Evolutionary conservation across 2,329 filamentous ascomycete species (phyloP).

Genomic region (Trichothecium roseum): DNA sequence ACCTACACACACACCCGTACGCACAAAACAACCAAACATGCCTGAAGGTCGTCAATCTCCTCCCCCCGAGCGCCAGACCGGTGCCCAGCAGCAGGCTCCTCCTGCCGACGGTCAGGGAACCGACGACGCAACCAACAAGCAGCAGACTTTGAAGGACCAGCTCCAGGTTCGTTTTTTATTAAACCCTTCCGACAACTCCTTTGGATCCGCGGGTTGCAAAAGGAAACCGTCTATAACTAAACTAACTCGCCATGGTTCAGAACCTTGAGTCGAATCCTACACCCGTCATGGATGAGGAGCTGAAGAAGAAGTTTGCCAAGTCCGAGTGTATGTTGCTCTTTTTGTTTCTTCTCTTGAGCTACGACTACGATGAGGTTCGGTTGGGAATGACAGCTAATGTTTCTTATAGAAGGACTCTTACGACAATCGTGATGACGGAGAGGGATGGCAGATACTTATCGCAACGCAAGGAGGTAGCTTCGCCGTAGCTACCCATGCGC

Average conservation of each 20-base stretch:
- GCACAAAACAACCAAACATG: slow-evolving; percentile 37
- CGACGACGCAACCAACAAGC: slow-evolving; percentile 43
- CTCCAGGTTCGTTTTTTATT: slow-evolving; percentile 29
- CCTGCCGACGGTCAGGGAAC: slow-evolving; percentile 48
- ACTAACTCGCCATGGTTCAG: slow-evolving; percentile 18
- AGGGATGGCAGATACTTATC: no score
- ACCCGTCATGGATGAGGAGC: slow-evolving; percentile 48
- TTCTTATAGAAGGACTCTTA: no score
- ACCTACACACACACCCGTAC: no score
- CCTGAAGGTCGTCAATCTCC: slow-evolving; percentile 72
- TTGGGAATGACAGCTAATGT: no score
- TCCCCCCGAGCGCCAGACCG: slow-evolving; percentile 56
- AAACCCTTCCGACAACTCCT: background rate
- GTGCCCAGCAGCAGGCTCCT: slow-evolving; percentile 49
- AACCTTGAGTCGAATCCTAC: slow-evolving; percentile 55
- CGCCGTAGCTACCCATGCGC: no score
- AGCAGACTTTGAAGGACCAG: slow-evolving; percentile 39
- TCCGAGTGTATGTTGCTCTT: no score
- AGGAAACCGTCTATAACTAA: background rate
- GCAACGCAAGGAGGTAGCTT: no score
- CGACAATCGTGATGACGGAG: no score
- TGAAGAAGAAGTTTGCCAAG: slow-evolving; percentile 53
- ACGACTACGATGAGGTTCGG: no score
- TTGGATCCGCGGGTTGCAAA: no score
- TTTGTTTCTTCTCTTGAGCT: no score